Evolutionary conservation across 1,284 basidiomycete genomes (phyloP), one percentile per base, ranked within the genome.

Genomic region (Melampsora americana): DNA sequence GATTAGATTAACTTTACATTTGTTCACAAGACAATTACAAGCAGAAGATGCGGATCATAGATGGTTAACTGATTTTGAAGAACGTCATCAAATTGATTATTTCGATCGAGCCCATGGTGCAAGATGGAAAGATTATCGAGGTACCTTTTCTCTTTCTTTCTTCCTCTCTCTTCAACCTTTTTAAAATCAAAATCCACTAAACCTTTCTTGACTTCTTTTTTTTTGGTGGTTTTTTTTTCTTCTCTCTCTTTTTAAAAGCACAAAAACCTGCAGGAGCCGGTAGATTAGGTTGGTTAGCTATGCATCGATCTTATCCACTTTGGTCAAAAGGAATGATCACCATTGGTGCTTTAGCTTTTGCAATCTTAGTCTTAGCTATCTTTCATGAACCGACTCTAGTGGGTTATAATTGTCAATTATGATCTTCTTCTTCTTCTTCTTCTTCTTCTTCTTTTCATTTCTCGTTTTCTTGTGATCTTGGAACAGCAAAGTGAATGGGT

Each of bases 21-120:
- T 78, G 46, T 77, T 78, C 42, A 78, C 77, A 35, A 74, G 77
- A 46, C 77, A 78, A 46, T 66, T 78, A n/a, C 77, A 78, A 78
- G 77, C 77, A 18, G 65, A 68, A 53, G 77, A 75, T 42, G 77
- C 77, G 1, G 77, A 78, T 53, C 72, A 74, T 60, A 26, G 60
- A 30, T 78, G 77, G 77, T 59, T 78, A 26, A 20, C 66, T 28
- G 77, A 78, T 39, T 78, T 77, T 50, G 77, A 78, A 66, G 68
- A 71, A 66, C 44, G 71, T 30, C 77, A 78, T 67, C 39, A 70
- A 42, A 62, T 78, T 14, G 67, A 65, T 44, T 69, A 74, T 60
- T 48, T 39, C 32, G 71, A 74, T 61, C n/a, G 64, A 14, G 71
- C 71, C 0, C 71, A 74, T 56, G 71, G 71, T 6, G 71, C 48